phyloP scores from a whole-genome alignment of 2,329 filamentous ascomycete genomes.

The Ilyonectria robusta region DNA sequence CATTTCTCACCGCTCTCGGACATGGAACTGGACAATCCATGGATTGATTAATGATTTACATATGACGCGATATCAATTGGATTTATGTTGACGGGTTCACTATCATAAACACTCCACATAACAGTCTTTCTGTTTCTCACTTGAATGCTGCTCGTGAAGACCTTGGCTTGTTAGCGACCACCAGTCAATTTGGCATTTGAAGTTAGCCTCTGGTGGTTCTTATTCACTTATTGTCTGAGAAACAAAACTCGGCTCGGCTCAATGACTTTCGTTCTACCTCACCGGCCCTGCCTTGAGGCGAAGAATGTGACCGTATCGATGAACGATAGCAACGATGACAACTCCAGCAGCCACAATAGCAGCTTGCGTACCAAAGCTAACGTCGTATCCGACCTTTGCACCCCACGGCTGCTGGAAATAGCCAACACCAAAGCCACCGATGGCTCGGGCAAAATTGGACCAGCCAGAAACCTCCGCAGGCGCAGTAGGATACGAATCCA shows the following conservation, averaged over 20 bases:
- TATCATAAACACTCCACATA: too few species aligned
- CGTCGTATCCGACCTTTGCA: constrained; percentile 52
- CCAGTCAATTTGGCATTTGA: too few species aligned
- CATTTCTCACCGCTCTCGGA: neutral
- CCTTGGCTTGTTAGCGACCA: too few species aligned
- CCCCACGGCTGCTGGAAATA: constrained; percentile 65
- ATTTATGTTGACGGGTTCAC: too few species aligned
- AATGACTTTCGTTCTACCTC: constrained; percentile 10
- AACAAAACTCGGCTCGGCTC: too few species aligned
- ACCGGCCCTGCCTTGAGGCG: constrained; percentile 31
- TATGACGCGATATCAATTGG: too few species aligned
- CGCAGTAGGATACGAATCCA: constrained; percentile 65
- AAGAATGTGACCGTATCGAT: constrained; percentile 27
- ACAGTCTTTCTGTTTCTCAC: too few species aligned
- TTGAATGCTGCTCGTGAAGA: too few species aligned
- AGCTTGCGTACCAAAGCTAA: constrained; percentile 58
- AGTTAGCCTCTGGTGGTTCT: too few species aligned
- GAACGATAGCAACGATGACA: constrained; percentile 35
- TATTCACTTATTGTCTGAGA: too few species aligned
- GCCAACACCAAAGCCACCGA: constrained; percentile 63
- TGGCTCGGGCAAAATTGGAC: constrained; percentile 55
- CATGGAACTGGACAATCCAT: neutral
- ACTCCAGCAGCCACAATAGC: constrained; percentile 34
- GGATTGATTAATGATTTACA: neutral
- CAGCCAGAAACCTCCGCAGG: constrained; percentile 62